Evolutionary conservation across 768 basidiomycete genomes (phyloP), one percentile per base, ranked within the genome.

Genomic region (Lactarius tabidus): DNA sequence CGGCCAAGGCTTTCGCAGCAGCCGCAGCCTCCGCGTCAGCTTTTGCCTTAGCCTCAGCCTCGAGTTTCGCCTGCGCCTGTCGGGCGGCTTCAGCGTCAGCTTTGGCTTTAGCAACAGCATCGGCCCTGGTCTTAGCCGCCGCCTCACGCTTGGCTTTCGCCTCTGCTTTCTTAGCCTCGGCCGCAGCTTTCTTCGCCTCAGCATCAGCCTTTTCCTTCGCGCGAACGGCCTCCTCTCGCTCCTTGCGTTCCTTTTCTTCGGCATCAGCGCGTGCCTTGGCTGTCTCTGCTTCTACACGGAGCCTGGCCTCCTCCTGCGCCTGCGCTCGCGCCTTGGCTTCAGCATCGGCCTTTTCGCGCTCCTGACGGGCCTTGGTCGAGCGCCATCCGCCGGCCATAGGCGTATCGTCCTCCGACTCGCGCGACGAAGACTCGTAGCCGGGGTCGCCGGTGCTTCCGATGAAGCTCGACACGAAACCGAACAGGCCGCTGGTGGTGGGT

Each of bases 361-460:
- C 60, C 60, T 66, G 60, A 15, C 65, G 65, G 7, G 60, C 0
- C 31, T 56, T 60, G 38, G 2, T 29, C 41, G 65, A 23, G 65
- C 35, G 60, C 65, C 65, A 66, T 7, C 33, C 65, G 31, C 65
- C 65, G 3, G 26, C 60, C 65, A 66, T 66, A 6, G 60, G 65
- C 2, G 60, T 18, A 10, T 66, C 65, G 26, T 66, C 65, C 48
- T 66, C 65, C 3, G 65, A 66, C 33, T 58, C 56, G 39, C 65
- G 65, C 57, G 65, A 66, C 1, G 65, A 62, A 10, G 65, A 66
- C 51, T 66, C 65, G 60, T 66, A 66, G 56, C 65, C 65, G 6
- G 65, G 56, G 17, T 66, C 65, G 56, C 60, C 65, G 33, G 36
- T 2, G 2, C 48, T 52, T 15, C 39, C 52, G 1, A 66, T 58